phyloP scores from a whole-genome alignment of 2,329 filamentous ascomycete species.

The Plenodomus tracheiphilus region DNA sequence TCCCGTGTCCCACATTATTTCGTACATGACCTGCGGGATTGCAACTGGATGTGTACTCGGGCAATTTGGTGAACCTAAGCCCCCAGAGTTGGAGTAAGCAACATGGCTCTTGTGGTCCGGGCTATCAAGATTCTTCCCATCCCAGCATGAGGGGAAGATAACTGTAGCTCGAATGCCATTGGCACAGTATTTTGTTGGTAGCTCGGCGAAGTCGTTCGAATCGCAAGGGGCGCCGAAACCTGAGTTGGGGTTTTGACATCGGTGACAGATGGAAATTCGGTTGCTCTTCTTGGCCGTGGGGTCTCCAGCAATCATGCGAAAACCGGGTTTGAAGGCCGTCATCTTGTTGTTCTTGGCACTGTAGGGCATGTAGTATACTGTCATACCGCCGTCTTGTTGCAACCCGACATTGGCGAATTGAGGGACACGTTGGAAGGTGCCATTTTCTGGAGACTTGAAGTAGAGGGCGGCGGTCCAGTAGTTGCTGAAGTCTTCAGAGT shows the following conservation, averaged over 20 bases:
- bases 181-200: conserved; percentile 69
- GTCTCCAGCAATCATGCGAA: conserved; percentile 1
- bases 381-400: conserved; percentile 34
- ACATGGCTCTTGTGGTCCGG: conserved; percentile 66
- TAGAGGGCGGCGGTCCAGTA: conserved; percentile 36
- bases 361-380: conserved; percentile 76
- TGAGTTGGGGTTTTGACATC: conserved; percentile 22
- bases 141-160: conserved; percentile 75
- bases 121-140: conserved; percentile 59
- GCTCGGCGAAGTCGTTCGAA: conserved; percentile 38
- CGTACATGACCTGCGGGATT: conserved; percentile 53
- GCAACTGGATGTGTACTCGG: conserved; percentile 49
- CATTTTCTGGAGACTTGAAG: conserved; percentile 35
- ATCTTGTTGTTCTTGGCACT: conserved; percentile 53
- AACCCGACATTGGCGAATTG: conserved; percentile 31
- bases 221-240: conserved; percentile 27
- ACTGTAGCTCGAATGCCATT: conserved; percentile 73
- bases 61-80: conserved; percentile 51
- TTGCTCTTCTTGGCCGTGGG: conserved; percentile 40
- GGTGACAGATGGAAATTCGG: conserved; percentile 18
- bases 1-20: conserved; percentile 50
- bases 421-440: conserved; percentile 33
- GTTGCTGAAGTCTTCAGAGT: conserved; percentile 30
- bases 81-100: conserved; percentile 55
- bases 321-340: background rate